Base-by-base conservation (phyloP, 2,329 filamentous ascomycete genomes). In the Endothia cerciana region DNA sequence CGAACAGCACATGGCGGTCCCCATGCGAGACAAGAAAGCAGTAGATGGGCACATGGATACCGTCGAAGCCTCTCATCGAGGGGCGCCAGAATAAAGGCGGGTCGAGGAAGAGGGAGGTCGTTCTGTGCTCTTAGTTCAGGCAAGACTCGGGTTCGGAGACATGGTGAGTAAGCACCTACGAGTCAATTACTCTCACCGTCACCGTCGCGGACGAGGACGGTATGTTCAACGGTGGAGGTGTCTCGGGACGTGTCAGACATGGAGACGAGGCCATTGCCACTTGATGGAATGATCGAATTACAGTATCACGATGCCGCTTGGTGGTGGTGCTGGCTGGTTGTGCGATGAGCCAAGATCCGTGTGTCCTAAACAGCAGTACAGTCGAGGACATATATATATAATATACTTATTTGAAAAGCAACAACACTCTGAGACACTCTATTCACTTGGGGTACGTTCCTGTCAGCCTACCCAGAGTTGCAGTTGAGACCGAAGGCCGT, bases 1-100 rank as follows among this genome's bases (percentile, higher is more conserved):
- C 72, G 43, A 73, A 73, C 4, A 74, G 7, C 1, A 74, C 57
- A 58, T 71, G 70, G 17, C 68, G 71, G 28, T 43, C 33, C n/a
- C 65, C 64, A 8, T 62, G 49, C 6, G 68, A 65, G n/a, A 69
- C 33, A 8, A 70, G 64, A 45, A 70, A 69, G 63, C 65, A 65
- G 40, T 70, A 69, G 6, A 65, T 59, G 0, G 68, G 68, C 8
- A 57, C 68, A n/a, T 67, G 6, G 40, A 63, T n/a, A n/a, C n/a
- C n/a, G n/a, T n/a, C n/a, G n/a, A n/a, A n/a, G n/a, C n/a, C n/a
- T n/a, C n/a, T n/a, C n/a, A n/a, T n/a, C n/a, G n/a, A n/a, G n/a
- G n/a, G n/a, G n/a, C n/a, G n/a, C n/a, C 49, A 53, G 11, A 53
- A 53, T 28, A 53, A 15, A 25, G 49, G 49, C 22, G 49, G 2